phyloP scores from a whole-genome alignment of 164 flowering plant species.

The Saururus chinensis region DNA sequence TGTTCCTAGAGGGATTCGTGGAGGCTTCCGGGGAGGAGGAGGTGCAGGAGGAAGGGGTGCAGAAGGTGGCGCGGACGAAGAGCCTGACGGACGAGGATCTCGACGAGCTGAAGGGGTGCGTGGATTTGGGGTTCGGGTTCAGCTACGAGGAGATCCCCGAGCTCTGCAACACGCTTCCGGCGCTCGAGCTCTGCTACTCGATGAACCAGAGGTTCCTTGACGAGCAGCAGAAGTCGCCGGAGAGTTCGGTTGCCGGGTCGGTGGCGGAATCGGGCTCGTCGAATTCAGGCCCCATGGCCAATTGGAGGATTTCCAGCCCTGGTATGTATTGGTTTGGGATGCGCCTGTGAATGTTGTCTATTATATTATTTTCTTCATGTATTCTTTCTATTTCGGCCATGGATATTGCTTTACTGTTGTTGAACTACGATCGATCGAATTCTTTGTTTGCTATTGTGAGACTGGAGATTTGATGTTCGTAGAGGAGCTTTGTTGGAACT shows the following conservation, averaged over 20 bases:
- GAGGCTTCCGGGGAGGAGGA: slow-evolving; percentile 32
- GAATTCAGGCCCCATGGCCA: slow-evolving; percentile 45
- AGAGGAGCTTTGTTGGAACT: neutral
- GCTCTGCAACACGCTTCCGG: slow-evolving; percentile 78
- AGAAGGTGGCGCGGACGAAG: slow-evolving; percentile 37
- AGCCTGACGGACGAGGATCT: slow-evolving; percentile 73
- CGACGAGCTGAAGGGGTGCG: slow-evolving; percentile 75
- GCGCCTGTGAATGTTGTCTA: neutral
- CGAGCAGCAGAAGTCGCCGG: slow-evolving; percentile 41
- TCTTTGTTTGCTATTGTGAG: neutral
- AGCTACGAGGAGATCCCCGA: slow-evolving; percentile 86
- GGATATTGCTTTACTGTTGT: neutral
- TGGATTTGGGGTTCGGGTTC: slow-evolving; percentile 86
- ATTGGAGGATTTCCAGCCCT: slow-evolving; percentile 87
- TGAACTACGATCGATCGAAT: neutral
- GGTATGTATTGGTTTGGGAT: slow-evolving; percentile 28
- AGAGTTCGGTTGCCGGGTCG: slow-evolving; percentile 10
- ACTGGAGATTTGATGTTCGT: neutral
- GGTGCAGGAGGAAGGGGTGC: slow-evolving; percentile 9
- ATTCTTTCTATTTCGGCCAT: neutral
- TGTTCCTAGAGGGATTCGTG: slow-evolving; percentile 63
- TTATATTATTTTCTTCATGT: too few species aligned
- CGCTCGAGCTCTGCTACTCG: slow-evolving; percentile 86
- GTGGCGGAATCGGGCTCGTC: slow-evolving; percentile 10
- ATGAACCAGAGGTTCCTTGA: slow-evolving; percentile 73